Evolutionary conservation across 768 basidiomycete species (phyloP).

Genomic region (Collybia sordida): DNA sequence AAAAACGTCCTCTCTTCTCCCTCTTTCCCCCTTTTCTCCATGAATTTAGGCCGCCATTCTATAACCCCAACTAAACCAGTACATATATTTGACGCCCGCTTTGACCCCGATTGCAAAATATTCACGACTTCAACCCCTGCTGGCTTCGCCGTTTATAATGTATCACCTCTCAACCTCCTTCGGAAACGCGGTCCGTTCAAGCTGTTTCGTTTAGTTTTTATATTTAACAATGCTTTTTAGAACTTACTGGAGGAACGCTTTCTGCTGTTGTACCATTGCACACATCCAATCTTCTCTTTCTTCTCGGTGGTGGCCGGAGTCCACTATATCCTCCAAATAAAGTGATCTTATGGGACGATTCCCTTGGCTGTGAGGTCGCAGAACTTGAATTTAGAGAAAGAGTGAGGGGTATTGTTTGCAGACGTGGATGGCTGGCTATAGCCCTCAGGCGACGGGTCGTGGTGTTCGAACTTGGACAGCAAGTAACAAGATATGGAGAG

Average conservation of each 20-base stretch:
- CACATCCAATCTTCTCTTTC: conserved; percentile 78
- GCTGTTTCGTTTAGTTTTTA: conserved; percentile 8
- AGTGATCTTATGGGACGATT: conserved; percentile 88
- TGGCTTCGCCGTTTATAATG: conserved; percentile 81
- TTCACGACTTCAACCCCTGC: conserved; percentile 79
- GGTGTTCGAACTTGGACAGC: conserved; percentile 68
- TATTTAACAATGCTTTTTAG: conserved; percentile 33
- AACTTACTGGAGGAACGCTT: conserved; percentile 77
- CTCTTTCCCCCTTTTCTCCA: conserved; percentile 35
- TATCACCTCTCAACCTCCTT: conserved; percentile 73
- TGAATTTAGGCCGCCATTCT: conserved; percentile 86
- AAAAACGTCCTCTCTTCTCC: conserved; percentile 5
- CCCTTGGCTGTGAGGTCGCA: conserved; percentile 71
- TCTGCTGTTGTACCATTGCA: conserved; percentile 78
- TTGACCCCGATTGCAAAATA: conserved; percentile 78
- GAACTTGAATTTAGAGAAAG: conserved; percentile 88
- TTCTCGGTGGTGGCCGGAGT: conserved; percentile 84
- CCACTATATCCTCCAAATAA: conserved; percentile 92
- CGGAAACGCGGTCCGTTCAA: conserved; percentile 70
- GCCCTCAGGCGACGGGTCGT: conserved; percentile 78
- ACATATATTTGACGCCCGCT: conserved; percentile 73
- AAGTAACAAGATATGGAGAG: conserved; percentile 63
- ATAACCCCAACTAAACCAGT: conserved; percentile 77
- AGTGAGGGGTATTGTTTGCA: conserved; percentile 76
- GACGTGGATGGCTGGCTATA: conserved; percentile 84